phyloP scores from a whole-genome alignment of 2,329 filamentous ascomycete species.

The Daldinia eschscholtzii region DNA sequence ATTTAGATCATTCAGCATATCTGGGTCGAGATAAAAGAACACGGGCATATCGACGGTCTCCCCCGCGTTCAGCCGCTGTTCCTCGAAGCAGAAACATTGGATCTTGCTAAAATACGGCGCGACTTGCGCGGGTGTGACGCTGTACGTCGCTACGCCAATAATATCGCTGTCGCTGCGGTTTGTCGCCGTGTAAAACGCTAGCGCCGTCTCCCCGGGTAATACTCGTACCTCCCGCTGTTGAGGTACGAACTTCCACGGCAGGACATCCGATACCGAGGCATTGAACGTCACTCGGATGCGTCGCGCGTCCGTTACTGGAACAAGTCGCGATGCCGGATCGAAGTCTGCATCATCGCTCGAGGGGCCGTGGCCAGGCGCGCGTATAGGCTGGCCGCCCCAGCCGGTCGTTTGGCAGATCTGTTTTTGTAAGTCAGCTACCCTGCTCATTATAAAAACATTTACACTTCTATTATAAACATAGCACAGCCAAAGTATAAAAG shows the following conservation, averaged over 20 bases:
- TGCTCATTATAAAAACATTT: neutral
- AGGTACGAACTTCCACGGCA: conserved; percentile 97
- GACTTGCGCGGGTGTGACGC: conserved; percentile 94
- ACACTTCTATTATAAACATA: neutral
- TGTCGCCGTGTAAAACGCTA: conserved; percentile 97
- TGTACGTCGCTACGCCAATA: conserved; percentile 97
- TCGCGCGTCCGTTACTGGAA: conserved; percentile 82
- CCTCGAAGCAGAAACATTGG: conserved; percentile 99
- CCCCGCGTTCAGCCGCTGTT: conserved; percentile 91
- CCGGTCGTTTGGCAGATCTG: conserved; percentile 87
- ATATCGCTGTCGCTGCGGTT: conserved; percentile 93
- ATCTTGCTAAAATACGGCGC: conserved; percentile 99
- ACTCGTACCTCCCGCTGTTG: conserved; percentile 98
- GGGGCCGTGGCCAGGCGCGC: conserved; percentile 76
- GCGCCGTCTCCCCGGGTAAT: conserved; percentile 92
- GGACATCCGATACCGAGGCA: conserved; percentile 91
- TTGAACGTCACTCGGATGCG: conserved; percentile 97
- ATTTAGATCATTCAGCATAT: conserved; percentile 89
- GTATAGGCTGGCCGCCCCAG: conserved; percentile 93
- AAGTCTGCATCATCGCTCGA: conserved; percentile 58
- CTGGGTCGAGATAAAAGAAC: conserved; percentile 98
- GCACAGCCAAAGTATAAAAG: neutral
- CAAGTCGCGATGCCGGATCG: conserved; percentile 81
- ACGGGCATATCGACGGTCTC: conserved; percentile 99
- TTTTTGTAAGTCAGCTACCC: neutral